Percentiles rank a stretch among this genome's conserved stretches.
phyloP scores from a whole-genome alignment of 495 filamentous ascomycete species.

The Tuber indicum region DNA sequence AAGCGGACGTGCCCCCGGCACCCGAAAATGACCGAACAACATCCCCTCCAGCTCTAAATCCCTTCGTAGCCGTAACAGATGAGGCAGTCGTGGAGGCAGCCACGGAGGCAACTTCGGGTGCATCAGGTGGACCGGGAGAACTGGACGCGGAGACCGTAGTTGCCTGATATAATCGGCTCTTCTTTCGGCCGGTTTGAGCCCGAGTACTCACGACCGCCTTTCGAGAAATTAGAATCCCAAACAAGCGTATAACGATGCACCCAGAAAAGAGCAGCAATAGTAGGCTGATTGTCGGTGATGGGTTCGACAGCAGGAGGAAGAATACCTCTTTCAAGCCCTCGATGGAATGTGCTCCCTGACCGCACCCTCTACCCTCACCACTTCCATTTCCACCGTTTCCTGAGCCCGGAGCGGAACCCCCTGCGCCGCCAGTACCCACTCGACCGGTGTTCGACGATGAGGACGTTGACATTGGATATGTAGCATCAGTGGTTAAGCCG shows the following conservation, averaged over 20 bases:
- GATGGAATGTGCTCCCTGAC: conserved; percentile 32
- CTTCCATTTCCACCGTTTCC: conserved; percentile 13
- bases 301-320: conserved; percentile 38
- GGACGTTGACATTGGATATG: conserved; percentile 28
- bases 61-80: background rate
- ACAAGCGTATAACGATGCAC: conserved; percentile 36
- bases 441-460: conserved; percentile 25
- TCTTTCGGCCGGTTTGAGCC: conserved; percentile 31
- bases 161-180: conserved; percentile 38
- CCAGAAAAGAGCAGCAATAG: conserved; percentile 32
- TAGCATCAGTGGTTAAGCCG: conserved; percentile 28
- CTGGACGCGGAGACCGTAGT: conserved; percentile 28
- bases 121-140: conserved; percentile 22
- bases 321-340: conserved; percentile 43
- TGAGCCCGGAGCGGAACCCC: conserved; percentile 3
- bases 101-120: background rate
- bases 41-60: conserved; percentile 14
- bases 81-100: background rate
- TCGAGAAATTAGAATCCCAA: conserved; percentile 41
- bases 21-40: conserved; percentile 11
- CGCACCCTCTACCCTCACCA: conserved; percentile 27
- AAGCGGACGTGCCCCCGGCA: conserved; percentile 10
- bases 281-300: conserved; percentile 35
- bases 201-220: conserved; percentile 41
- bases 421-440: conserved; percentile 15